phyloP scores from a whole-genome alignment of 371 early-diverging fungal species.

The Coemansia linderi region DNA sequence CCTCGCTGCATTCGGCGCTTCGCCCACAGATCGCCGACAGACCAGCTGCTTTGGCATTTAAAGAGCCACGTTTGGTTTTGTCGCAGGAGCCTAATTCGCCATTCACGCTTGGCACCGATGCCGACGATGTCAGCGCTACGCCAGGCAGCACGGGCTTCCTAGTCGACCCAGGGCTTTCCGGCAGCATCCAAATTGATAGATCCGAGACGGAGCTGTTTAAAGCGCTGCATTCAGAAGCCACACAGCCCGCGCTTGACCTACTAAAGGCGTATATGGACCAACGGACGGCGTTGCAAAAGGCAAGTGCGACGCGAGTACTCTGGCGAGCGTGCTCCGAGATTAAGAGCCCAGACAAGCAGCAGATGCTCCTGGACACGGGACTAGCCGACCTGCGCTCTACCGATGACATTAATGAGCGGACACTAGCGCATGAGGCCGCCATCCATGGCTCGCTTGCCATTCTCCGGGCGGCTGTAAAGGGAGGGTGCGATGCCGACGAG shows the following conservation, averaged over 20 bases:
- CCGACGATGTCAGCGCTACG: not conserved
- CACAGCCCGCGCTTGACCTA: slow-evolving; percentile 17
- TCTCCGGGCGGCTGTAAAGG: slow-evolving; percentile 30
- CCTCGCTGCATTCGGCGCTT: slow-evolving; percentile 18
- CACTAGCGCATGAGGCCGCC: slow-evolving; percentile 86
- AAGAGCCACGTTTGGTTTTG: not conserved
- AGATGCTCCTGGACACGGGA: slow-evolving; percentile 63
- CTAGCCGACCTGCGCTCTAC: slow-evolving; percentile 58
- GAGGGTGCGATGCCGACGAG: slow-evolving; percentile 67
- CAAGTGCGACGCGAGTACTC: slow-evolving; percentile 68
- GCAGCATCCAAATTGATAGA: slow-evolving; percentile 42
- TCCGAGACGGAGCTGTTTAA: slow-evolving; percentile 46
- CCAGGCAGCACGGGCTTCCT: slow-evolving; percentile 23
- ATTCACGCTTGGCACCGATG: not conserved
- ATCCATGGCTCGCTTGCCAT: slow-evolving; percentile 57
- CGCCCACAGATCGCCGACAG: not conserved
- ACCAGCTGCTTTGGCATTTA: slow-evolving; percentile 1
- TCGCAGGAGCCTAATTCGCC: slow-evolving; percentile 7
- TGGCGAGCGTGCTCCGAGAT: slow-evolving; percentile 82
- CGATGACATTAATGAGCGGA: slow-evolving; percentile 92
- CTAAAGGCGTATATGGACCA: slow-evolving; percentile 28
- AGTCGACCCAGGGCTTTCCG: slow-evolving; percentile 21
- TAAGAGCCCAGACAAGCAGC: slow-evolving; percentile 59
- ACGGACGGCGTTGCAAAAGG: slow-evolving; percentile 59
- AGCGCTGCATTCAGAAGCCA: slow-evolving; percentile 14